These are phyloP conservation scores for Pythium sp. DNA, from an alignment of 352 stramenopile species.

Conservation along the genomic window DNA sequence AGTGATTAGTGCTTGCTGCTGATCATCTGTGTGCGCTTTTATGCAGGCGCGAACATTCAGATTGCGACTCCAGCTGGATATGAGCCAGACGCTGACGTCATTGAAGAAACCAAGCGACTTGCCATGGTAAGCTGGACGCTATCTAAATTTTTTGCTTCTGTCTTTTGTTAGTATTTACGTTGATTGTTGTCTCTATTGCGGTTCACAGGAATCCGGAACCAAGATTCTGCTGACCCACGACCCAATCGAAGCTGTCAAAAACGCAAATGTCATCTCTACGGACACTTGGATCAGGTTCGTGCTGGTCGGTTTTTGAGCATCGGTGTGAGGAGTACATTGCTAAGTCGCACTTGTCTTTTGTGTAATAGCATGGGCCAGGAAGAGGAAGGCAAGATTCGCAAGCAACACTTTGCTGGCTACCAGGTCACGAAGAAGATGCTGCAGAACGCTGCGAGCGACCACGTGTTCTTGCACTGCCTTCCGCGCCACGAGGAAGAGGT, in stretches of 20 bases:
- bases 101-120: conserved; percentile 88
- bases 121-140: conserved; percentile 34
- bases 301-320: background rate
- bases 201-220: conserved; percentile 49
- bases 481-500: conserved; percentile 97
- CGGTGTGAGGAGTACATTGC: background rate
- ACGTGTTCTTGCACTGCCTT: conserved; percentile 98
- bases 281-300: conserved; percentile 94
- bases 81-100: conserved; percentile 87
- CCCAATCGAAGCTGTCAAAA: conserved; percentile 91
- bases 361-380: conserved; percentile 89
- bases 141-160: background rate
- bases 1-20: background rate
- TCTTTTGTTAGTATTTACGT: background rate
- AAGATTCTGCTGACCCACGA: conserved; percentile 84
- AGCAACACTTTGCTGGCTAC: conserved; percentile 95
- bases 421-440: conserved; percentile 93
- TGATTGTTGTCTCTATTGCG: background rate
- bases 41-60: conserved; percentile 86
- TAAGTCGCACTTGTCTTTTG: background rate
- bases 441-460: conserved; percentile 82
- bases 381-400: conserved; percentile 91
- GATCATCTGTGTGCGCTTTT: background rate
- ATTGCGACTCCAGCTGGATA: conserved; percentile 95
- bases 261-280: conserved; percentile 94